Evolutionary conservation across 305 asterid genomes (phyloP).

Genomic region (Solanum hybrid): DNA sequence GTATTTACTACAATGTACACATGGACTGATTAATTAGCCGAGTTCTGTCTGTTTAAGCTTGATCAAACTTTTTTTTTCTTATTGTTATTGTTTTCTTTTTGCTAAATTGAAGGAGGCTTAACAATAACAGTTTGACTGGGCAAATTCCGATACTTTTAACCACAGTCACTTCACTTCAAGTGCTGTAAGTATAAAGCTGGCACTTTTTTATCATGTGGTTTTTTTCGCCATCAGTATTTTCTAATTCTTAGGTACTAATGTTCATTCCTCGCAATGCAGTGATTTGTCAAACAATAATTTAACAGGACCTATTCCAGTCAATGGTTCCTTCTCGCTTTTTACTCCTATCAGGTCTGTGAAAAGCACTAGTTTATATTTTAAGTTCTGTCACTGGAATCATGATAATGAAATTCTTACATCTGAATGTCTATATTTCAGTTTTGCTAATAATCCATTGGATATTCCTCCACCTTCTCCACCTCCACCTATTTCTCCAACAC

Average conservation of each 20-base stretch:
- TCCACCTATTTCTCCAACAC: constrained; percentile 50
- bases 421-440: constrained; percentile 39
- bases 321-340: constrained; percentile 85
- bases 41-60: not conserved
- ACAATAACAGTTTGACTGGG: constrained; percentile 71
- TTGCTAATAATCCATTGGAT: constrained; percentile 47
- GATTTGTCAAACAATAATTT: constrained; percentile 78
- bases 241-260: constrained; percentile 7
- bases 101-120: constrained; percentile 65
- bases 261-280: constrained; percentile 36
- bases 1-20: not conserved
- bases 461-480: constrained; percentile 63
- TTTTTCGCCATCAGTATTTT: not conserved
- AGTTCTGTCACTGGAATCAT: constrained; percentile 6
- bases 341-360: constrained; percentile 80
- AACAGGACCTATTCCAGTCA: constrained; percentile 57
- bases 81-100: not conserved
- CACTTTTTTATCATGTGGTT: constrained; percentile 7
- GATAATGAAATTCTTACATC: constrained; percentile 18
- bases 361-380: not conserved
- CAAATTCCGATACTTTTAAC: constrained; percentile 58
- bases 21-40: not conserved
- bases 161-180: constrained; percentile 65
- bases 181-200: constrained; percentile 63
- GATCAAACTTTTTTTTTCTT: constrained; percentile 13